These are phyloP conservation scores for Colletotrichum sp. DNA, from an alignment of 2,329 filamentous ascomycete species.

Conservation along the genomic window DNA sequence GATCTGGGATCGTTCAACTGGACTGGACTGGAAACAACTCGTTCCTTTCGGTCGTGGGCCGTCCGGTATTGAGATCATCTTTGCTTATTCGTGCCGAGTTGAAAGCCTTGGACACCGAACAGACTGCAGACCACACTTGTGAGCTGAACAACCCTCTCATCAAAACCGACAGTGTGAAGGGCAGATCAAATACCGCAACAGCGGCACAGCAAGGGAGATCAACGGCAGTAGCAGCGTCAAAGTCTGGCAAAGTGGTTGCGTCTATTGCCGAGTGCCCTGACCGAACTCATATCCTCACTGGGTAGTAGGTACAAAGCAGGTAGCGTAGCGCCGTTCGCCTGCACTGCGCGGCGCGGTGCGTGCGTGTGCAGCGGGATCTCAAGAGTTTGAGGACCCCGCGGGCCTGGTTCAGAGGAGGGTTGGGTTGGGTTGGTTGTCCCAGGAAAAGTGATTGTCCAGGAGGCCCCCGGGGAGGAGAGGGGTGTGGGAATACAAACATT, in stretches of 20 bases:
- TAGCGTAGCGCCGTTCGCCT: not conserved
- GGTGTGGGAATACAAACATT: not conserved
- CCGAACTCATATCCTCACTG: not conserved
- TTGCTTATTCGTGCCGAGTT: not conserved
- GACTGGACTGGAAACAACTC: not conserved
- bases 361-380: constrained; percentile 5
- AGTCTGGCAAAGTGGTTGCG: not conserved
- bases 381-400: not conserved
- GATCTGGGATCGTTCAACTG: not conserved
- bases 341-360: not conserved
- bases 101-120: not conserved
- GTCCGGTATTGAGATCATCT: not conserved
- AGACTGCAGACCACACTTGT: not conserved
- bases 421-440: not conserved
- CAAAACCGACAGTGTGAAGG: not conserved
- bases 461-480: not conserved
- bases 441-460: not conserved
- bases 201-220: not conserved
- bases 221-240: not conserved
- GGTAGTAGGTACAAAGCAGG: not conserved
- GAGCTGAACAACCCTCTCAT: not conserved
- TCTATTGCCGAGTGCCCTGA: not conserved
- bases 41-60: not conserved
- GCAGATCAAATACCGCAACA: not conserved
- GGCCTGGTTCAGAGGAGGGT: not conserved